A percentile compares a stretch with the other conserved stretches of the same genome.
Conservation (phyloP, 345 rosid species). For the Erodium maritimum region DNA sequence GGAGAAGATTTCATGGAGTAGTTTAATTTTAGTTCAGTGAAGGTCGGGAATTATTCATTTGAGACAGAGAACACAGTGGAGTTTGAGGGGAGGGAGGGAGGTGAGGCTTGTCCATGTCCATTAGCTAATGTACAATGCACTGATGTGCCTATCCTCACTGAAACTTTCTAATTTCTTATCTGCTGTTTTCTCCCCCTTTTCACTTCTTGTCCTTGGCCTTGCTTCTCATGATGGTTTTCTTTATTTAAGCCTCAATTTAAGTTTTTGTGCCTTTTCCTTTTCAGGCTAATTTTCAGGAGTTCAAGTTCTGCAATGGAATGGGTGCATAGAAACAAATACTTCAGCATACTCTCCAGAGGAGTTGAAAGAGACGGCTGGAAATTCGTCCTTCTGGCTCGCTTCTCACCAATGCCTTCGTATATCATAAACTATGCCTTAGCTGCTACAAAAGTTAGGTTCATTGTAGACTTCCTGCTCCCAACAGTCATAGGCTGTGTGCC, state of each 20-base stretch:
- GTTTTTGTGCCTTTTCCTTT: constrained; percentile 7
- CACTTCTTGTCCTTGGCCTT: neutral
- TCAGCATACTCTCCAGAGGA: constrained; percentile 60
- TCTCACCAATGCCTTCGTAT: constrained; percentile 88
- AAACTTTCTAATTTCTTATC: neutral
- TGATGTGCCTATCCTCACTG: neutral
- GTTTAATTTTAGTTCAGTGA: neutral
- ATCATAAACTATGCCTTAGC: constrained; percentile 83
- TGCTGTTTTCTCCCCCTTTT: neutral
- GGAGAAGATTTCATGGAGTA: no score
- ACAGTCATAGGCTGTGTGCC: constrained; percentile 77
- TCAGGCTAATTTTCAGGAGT: constrained; percentile 62
- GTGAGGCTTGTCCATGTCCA: neutral
- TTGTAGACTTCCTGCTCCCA: constrained; percentile 79
- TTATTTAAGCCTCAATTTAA: neutral
- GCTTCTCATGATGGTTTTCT: neutral
- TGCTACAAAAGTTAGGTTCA: constrained; percentile 65
- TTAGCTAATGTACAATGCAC: neutral
- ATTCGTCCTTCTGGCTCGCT: constrained; percentile 88
- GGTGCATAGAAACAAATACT: constrained; percentile 64
- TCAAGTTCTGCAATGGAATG: constrained; percentile 57
- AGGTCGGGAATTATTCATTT: neutral
- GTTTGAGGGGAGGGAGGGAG: neutral
- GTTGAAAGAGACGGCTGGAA: constrained; percentile 90
- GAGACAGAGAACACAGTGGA: neutral